Conservation (phyloP, 345 rosid genomes). For the Aegle marmelos region DNA sequence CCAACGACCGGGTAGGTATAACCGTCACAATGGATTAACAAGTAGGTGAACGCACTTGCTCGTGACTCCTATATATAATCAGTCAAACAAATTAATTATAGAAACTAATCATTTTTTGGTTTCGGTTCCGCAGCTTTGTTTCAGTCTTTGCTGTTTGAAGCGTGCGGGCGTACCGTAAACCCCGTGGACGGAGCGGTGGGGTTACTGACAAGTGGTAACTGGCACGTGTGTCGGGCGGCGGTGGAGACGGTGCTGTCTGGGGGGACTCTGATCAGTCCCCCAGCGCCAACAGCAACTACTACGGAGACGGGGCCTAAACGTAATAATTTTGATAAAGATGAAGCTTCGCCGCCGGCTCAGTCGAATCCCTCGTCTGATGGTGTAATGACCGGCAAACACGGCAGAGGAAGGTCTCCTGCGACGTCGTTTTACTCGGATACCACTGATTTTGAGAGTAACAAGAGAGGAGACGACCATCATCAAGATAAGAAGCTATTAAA, state of each 20-base stretch:
- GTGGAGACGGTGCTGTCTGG: constrained; percentile 51
- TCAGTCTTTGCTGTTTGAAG: constrained; percentile 57
- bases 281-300: background rate
- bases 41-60: background rate
- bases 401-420: constrained; percentile 17
- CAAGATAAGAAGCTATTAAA: constrained; percentile 52
- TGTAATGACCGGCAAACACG: constrained; percentile 10
- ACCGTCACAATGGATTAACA: no score
- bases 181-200: constrained; percentile 66
- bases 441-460: constrained; percentile 27
- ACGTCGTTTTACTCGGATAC: constrained; percentile 31
- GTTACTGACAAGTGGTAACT: constrained; percentile 51
- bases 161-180: constrained; percentile 64
- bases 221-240: constrained; percentile 56
- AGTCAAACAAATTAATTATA: no score
- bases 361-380: constrained; percentile 14
- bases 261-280: constrained; percentile 31
- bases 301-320: constrained; percentile 15
- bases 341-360: constrained; percentile 23
- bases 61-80: no score
- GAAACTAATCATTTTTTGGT: no score
- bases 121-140: constrained; percentile 38
- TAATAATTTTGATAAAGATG: constrained; percentile 7
- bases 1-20: constrained; percentile 46
- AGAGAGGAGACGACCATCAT: constrained; percentile 4